phyloP scores from a whole-genome alignment of 176 grass and related monocot genomes.

The Aegilops umbellulata region DNA sequence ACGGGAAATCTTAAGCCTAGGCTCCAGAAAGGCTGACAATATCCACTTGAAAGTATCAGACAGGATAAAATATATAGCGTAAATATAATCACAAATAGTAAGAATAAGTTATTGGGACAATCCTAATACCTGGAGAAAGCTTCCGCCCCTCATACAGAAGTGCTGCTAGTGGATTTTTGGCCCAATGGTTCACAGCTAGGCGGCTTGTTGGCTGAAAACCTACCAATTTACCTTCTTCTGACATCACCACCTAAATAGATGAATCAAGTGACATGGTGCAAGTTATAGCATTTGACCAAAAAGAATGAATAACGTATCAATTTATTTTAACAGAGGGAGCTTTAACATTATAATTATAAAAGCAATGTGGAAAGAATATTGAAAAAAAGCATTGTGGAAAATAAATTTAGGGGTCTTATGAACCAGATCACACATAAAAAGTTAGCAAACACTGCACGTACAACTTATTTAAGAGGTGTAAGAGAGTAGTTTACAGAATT shows the following conservation, averaged over 20 bases:
- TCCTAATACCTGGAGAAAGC: conserved; percentile 63
- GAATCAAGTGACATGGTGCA: neutral
- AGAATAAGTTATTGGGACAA: neutral
- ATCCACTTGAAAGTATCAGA: conserved; percentile 24
- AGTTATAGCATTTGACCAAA: conserved; percentile 3
- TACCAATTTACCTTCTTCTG: conserved; percentile 73
- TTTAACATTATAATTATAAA: conserved; percentile 20
- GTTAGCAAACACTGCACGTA: neutral
- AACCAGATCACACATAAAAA: conserved; percentile 16
- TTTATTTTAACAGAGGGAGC: neutral
- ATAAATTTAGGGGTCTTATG: neutral
- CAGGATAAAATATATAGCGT: neutral
- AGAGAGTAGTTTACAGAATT: neutral
- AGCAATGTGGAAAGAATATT: neutral
- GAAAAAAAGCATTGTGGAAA: neutral
- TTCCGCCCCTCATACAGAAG: conserved; percentile 56
- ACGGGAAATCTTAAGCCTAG: conserved; percentile 63
- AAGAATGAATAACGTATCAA: neutral
- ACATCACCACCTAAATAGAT: conserved; percentile 69
- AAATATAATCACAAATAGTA: neutral
- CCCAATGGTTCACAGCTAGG: conserved; percentile 68
- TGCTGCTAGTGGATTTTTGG: conserved; percentile 63
- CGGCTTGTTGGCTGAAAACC: conserved; percentile 91
- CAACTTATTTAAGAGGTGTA: neutral
- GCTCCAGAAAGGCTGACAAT: conserved; percentile 70